A percentile compares a stretch with the other conserved stretches of the same genome.
Conservation (phyloP, 805 yeast genomes). For the Sugiyamaella qingdaonensis region DNA sequence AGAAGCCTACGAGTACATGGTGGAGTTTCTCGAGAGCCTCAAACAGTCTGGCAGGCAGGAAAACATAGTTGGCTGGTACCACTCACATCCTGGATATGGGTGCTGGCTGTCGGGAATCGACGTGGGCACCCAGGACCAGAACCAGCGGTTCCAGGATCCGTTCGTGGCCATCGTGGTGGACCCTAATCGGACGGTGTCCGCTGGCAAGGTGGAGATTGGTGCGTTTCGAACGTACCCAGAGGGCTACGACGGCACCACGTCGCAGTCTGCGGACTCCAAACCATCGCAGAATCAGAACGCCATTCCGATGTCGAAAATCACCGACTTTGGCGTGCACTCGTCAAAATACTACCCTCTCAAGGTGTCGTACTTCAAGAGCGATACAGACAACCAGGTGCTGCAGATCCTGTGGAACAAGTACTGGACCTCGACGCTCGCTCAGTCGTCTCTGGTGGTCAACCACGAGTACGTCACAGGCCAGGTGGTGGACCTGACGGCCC, state of each 20-base stretch:
- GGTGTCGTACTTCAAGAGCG: conserved; percentile 54
- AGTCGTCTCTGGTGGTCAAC: conserved; percentile 26
- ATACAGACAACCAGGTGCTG: conserved; percentile 46
- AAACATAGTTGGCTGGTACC: conserved; percentile 95
- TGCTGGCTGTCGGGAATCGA: conserved; percentile 95
- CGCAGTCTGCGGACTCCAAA: neutral
- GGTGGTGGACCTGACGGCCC: conserved; percentile 27
- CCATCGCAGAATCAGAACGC: conserved; percentile 15
- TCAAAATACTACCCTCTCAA: conserved; percentile 64
- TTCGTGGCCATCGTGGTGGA: conserved; percentile 85
- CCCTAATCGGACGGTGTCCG: conserved; percentile 61
- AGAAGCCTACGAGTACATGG: conserved; percentile 95
- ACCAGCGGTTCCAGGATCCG: conserved; percentile 89
- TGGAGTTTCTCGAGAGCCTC: conserved; percentile 61
- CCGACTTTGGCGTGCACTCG: conserved; percentile 69
- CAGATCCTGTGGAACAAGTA: conserved; percentile 42
- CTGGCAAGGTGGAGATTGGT: conserved; percentile 74
- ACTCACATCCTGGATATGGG: conserved; percentile 94
- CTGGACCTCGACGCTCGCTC: conserved; percentile 43
- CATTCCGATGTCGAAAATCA: conserved; percentile 49
- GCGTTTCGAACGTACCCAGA: conserved; percentile 74
- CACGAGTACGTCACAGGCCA: conserved; percentile 27
- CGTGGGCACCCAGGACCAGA: conserved; percentile 80
- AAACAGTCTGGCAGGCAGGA: conserved; percentile 51
- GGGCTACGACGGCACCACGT: conserved; percentile 10